Evolutionary conservation across 1,139 yeast genomes (phyloP).

Genomic region (Zygotorulaspora mrakii): DNA sequence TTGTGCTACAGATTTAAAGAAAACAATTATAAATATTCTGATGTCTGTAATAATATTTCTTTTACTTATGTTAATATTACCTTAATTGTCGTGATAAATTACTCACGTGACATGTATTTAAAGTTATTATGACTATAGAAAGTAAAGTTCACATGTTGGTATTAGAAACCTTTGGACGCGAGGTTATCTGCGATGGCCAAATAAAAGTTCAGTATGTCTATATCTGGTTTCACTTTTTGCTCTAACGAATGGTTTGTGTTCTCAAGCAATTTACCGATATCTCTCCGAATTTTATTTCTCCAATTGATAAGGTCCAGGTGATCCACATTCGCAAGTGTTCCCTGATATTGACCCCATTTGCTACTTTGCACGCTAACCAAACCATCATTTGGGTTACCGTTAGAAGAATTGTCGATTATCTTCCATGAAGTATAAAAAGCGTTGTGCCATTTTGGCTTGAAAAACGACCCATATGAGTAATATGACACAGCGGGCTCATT

Average conservation of each 20-base stretch:
- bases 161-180: constrained; percentile 58
- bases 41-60: too few species aligned
- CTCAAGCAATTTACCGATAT: constrained; percentile 23
- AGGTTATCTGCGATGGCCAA: constrained; percentile 68
- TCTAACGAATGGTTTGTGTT: constrained; percentile 11
- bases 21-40: too few species aligned
- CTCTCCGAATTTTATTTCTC: constrained; percentile 55
- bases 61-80: too few species aligned
- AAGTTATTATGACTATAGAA: too few species aligned
- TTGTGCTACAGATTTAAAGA: neutral
- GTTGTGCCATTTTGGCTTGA: constrained; percentile 59
- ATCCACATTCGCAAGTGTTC: constrained; percentile 74
- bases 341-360: constrained; percentile 79
- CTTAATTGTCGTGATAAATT: too few species aligned
- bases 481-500: constrained; percentile 65
- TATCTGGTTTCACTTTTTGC: constrained; percentile 41
- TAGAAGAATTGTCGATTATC: constrained; percentile 44
- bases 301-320: constrained; percentile 84
- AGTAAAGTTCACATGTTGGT: neutral
- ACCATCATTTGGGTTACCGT: constrained; percentile 71
- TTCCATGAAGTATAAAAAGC: constrained; percentile 62
- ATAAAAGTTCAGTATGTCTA: constrained; percentile 73
- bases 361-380: constrained; percentile 75
- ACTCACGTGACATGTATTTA: too few species aligned
- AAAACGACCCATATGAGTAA: constrained; percentile 79